These are phyloP conservation scores for Aspergillus versicolor DNA, from an alignment of 2,329 filamentous ascomycete genomes.

Conservation along the genomic window DNA sequence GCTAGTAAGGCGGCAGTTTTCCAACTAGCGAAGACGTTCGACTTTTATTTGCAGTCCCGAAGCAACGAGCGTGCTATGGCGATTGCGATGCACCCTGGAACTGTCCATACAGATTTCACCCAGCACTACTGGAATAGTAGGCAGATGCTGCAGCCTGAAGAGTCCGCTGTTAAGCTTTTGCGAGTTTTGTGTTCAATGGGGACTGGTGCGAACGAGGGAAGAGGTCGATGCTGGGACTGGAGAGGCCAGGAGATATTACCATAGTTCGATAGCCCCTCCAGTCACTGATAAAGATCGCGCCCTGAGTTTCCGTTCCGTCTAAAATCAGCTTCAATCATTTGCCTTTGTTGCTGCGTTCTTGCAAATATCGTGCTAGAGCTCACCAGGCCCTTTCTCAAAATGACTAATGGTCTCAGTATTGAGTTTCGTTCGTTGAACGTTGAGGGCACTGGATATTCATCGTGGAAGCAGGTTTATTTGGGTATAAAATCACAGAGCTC, in stretches of 20 bases:
- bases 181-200: conserved; percentile 54
- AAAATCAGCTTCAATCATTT: no score
- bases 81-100: conserved; percentile 75
- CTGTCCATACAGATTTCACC: conserved; percentile 73
- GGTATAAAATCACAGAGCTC: no score
- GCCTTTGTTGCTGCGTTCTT: no score
- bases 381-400: no score
- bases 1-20: conserved; percentile 74
- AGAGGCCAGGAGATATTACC: conserved; percentile 63
- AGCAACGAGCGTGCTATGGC: conserved; percentile 64
- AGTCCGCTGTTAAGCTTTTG: conserved; percentile 64
- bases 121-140: conserved; percentile 69
- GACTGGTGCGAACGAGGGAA: conserved; percentile 41
- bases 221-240: conserved; percentile 70
- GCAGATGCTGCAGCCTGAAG: conserved; percentile 67
- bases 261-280: conserved; percentile 29
- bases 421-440: no score
- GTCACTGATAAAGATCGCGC: no score
- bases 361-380: no score
- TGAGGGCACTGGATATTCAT: no score
- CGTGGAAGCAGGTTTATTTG: no score
- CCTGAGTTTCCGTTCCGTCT: no score
- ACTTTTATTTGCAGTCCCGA: conserved; percentile 61
- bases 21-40: conserved; percentile 68
- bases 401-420: no score